phyloP scores from a whole-genome alignment of 768 basidiomycete species.

The Podaxis sp. region DNA sequence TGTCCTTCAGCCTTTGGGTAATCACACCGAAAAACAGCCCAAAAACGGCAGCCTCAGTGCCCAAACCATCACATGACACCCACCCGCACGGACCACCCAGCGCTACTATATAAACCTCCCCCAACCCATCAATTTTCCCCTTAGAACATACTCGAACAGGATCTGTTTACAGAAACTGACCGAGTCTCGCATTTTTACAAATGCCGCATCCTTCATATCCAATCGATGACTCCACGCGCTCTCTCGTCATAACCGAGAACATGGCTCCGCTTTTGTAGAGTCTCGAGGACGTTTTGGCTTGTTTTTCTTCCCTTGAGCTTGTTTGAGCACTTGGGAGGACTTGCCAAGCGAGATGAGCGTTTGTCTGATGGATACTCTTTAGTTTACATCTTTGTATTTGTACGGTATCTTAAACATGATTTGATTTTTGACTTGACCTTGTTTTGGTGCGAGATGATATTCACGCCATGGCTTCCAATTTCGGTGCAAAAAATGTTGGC shows the following conservation, averaged over 20 bases:
- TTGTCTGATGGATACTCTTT: slow-evolving; percentile 54
- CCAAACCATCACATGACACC: not conserved
- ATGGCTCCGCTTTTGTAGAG: slow-evolving; percentile 32
- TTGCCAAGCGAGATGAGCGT: slow-evolving; percentile 55
- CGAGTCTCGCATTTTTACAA: slow-evolving; percentile 78
- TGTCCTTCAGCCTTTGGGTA: too few relatives aligned
- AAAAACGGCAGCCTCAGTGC: too few relatives aligned
- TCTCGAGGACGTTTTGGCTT: slow-evolving; percentile 65
- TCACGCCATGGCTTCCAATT: too few relatives aligned
- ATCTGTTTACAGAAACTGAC: slow-evolving; percentile 81
- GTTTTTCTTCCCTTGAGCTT: slow-evolving; percentile 21
- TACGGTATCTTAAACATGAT: too few relatives aligned
- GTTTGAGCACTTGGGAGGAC: slow-evolving; percentile 26
- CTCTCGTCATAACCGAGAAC: slow-evolving; percentile 67
- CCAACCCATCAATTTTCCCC: slow-evolving; percentile 24
- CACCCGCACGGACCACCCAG: slow-evolving; percentile 26
- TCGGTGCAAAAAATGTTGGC: too few relatives aligned
- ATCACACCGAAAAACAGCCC: too few relatives aligned
- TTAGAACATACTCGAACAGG: slow-evolving; percentile 78
- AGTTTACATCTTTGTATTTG: not conserved
- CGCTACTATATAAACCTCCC: slow-evolving; percentile 21
- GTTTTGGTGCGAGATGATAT: too few relatives aligned
- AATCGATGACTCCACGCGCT: slow-evolving; percentile 63
- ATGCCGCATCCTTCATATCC: slow-evolving; percentile 70
- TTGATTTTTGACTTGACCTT: too few relatives aligned